Evolutionary conservation across 768 basidiomycete species (phyloP), one percentile per base, ranked within the genome.

Genomic region (Inosperma sp.): DNA sequence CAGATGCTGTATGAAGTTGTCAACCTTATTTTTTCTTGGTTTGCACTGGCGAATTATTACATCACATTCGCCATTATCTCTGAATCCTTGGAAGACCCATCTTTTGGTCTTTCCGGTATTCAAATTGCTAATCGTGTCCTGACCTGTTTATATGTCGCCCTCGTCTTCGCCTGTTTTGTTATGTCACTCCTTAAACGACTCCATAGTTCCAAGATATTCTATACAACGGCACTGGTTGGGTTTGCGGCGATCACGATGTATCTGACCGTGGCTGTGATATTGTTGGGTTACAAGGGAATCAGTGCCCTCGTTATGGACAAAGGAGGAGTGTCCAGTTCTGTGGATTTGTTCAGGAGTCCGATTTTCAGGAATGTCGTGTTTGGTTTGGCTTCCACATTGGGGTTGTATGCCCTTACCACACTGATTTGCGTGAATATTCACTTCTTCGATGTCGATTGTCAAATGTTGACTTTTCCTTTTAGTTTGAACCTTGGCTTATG

Each of bases 401-500:
- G 94, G 27, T 68, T 98, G 61, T 99, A 98, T 68, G 62, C 97
- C 43, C 26, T 90, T 35, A 78, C 93, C 0, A 88, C 85, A 2
- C 57, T 97, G 9, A 77, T 94, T 43, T 92, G 92, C 70, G 89
- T 93, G 62, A 61, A 92, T 80, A 9, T 26, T 54, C n/a, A 55
- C n/a, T 31, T 31, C 25, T 39, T 53, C 34, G 17, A 40, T 9
- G 8, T 17, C 30, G 30, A 31, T 19, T 10, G 37, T 21, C 10
- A 9, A 19, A 35, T 9, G 14, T 29, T 27, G 39, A 21, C 9
- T 27, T 25, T 25, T 35, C 13, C 2, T 0, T n/a, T 19, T 52
- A 94, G 84, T 83, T 94, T 59, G 92, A 97, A 59, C 93, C 95
- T 3, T 95, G 93, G 91, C 96, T 98, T 65, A 90, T 98, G 92